Evolutionary conservation across 2,329 filamentous ascomycete species (phyloP), one percentile per base, ranked within the genome.

Genomic region (Diaporthe nobilis): DNA sequence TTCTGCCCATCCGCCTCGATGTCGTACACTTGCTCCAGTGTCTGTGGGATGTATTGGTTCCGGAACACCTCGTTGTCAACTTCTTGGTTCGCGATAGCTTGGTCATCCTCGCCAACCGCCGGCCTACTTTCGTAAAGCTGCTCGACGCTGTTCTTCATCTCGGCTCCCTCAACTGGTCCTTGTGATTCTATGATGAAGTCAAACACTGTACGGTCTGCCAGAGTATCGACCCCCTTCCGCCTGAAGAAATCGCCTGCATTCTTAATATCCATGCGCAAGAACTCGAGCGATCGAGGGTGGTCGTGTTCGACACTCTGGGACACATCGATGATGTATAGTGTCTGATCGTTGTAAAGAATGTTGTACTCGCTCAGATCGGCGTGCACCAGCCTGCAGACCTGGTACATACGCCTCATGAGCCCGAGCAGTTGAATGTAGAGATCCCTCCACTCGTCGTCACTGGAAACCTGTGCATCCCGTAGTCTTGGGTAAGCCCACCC

Each of bases 301-400:
- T 98, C 96, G 79, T 97, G 96, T 86, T 98, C 97, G 28, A 99
- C 97, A 82, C 94, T 97, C 86, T 99, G 97, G 74, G 95, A 98
- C 58, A 99, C 97, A 85, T 99, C 97, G 83, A 99, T 99, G 81
- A 99, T 94, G 88, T 95, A 98, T 0, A 98, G 91, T 80, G 91
- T 92, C 75, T 91, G 88, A 74, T 95, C 90, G 86, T 98, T 90
- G 86, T 97, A 99, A 28, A 99, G 90, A 71, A 98, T 91, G 82
- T 99, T 99, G 90, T 99, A 99, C 89, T 99, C 97, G 87, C 95
- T 98, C 83, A 99, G 84, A 90, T 99, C 97, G 68, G 96, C 97
- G 83, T 99, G 97, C 0, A 99, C 96, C 10, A 99, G 92, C 72
- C 90, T 92, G 85, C 97, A 99, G 55, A 93, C 92, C 82, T 98